Evolutionary conservation across 306 rosid genomes (phyloP), one percentile per base, ranked within the genome.

Genomic region (Gastrolobium bilobum): DNA sequence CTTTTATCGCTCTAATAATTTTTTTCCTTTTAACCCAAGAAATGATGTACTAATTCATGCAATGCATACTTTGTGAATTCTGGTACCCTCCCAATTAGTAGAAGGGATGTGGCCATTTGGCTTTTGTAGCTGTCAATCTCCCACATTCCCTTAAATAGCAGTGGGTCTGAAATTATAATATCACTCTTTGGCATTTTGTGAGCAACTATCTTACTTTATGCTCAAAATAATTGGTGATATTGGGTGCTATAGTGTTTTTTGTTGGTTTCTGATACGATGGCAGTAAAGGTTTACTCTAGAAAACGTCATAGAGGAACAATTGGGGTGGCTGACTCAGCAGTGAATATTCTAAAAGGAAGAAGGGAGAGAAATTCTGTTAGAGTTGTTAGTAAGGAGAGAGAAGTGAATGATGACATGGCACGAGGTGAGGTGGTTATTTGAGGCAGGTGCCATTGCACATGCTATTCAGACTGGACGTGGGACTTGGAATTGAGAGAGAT

Each of bases 111-210:
- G 26, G 26, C n/a, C n/a, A n/a, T n/a, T n/a, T 13, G 48, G 35
- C 60, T 57, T 77, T 50, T 43, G 62, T 39, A 11, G 29, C 38
- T 60, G 54, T 13, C 37, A 3, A 35, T 50, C 6, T 44, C 54
- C 63, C 29, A 56, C 53, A 13, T 33, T 81, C 44, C 42, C 74
- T 64, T 75, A 63, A 10, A 43, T 57, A 44, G 3, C 53, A 31
- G 52, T 57, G 56, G 14, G 73, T 26, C 37, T 74, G 79, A 35
- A 56, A 65, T 44, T 68, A 9, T 74, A 39, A 14, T 42, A 6
- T 31, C 68, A 56, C 39, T 29, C 10, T 62, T 65, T 3, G 31
- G 56, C 79, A 20, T 75, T 54, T 65, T 68, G 26, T 81, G 65
- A 73, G 56, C 57, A 65, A 35, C 26, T 67, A 38, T 67, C 30